Evolutionary conservation across 305 asterid genomes (phyloP).

Genomic region (Fraxinus xanthoxyloides): DNA sequence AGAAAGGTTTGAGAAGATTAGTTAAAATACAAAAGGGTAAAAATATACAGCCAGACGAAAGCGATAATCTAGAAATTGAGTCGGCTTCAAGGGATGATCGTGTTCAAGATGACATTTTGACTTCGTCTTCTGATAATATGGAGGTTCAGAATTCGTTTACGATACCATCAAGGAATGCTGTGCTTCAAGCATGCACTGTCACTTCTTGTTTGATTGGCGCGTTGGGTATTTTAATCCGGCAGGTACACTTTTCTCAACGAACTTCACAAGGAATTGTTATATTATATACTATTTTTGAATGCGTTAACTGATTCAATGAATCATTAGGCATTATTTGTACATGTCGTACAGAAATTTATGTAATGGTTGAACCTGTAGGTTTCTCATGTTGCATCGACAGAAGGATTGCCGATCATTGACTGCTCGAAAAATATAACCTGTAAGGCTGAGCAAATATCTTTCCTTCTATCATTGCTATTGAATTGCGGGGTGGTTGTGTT

Average conservation of each 20-base stretch:
- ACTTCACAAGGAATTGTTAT: not conserved
- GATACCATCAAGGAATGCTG: constrained; percentile 61
- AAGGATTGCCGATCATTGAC: constrained; percentile 70
- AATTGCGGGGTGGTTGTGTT: not conserved
- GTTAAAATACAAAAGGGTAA: constrained; percentile 30
- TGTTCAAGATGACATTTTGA: constrained; percentile 29
- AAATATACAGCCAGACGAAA: constrained; percentile 33
- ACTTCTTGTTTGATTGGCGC: constrained; percentile 63
- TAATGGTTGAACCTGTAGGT: constrained; percentile 48
- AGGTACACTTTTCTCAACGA: constrained; percentile 41
- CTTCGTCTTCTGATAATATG: constrained; percentile 13
- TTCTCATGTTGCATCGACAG: constrained; percentile 63
- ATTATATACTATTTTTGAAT: not conserved
- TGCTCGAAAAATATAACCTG: constrained; percentile 58
- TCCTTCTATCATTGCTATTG: not conserved
- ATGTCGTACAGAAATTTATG: not conserved
- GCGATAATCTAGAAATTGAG: constrained; percentile 20
- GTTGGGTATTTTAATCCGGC: constrained; percentile 61
- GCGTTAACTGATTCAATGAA: not conserved
- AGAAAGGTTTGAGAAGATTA: constrained; percentile 37
- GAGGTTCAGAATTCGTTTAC: constrained; percentile 30
- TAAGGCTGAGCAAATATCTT: constrained; percentile 30
- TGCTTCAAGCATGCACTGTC: constrained; percentile 76
- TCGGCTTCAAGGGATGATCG: constrained; percentile 18
- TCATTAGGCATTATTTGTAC: not conserved